Evolutionary conservation across 2,329 filamentous ascomycete species (phyloP), one percentile per base, ranked within the genome.

Genomic region (Ophiostoma piceae): DNA sequence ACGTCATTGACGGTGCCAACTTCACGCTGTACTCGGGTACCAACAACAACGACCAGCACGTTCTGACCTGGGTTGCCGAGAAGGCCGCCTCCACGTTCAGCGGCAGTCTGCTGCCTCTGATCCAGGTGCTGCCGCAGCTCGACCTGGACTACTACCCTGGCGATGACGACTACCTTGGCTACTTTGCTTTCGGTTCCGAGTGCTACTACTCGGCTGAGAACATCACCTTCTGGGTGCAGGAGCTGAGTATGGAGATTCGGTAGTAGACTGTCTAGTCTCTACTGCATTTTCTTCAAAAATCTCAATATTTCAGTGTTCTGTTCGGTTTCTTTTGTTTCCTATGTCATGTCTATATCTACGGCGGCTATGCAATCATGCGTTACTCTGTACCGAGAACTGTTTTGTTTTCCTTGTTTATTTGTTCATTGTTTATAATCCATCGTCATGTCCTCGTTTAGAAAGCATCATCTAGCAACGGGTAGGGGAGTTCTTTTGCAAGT

Each of bases 121-220:
- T 86, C 57, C 77, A 79, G 3, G 76, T 78, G 65, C 79, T 83
- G 3, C 74, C 80, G 22, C 74, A 73, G 11, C 71, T 79, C 68
- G 74, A 76, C 35, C 76, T 79, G 3, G 70, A 75, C 6, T 71
- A 76, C 43, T 81, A 78, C 71, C 82, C 83, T 3, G 76, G 75
- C 0, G 70, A 74, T 0, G 71, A 74, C 2, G 81, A 84, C 74
- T 85, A 84, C 75, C 75, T 87, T 16, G 84, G 84, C 22, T 83
- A 84, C 73, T 78, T 85, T 74, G 79, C 78, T 62, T 83, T 86
- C 72, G 84, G 84, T n/a, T 80, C 82, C 19, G 84, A 87, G 74
- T 79, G 83, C 0, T 83, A 82, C 75, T 80, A 76, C 6, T 77
- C 80, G 8, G 71, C 75, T 41, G 74, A 75, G 6, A 79, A 79